Evolutionary conservation across 2,329 filamentous ascomycete genomes (phyloP).

Genomic region (Ascochyta lentis): DNA sequence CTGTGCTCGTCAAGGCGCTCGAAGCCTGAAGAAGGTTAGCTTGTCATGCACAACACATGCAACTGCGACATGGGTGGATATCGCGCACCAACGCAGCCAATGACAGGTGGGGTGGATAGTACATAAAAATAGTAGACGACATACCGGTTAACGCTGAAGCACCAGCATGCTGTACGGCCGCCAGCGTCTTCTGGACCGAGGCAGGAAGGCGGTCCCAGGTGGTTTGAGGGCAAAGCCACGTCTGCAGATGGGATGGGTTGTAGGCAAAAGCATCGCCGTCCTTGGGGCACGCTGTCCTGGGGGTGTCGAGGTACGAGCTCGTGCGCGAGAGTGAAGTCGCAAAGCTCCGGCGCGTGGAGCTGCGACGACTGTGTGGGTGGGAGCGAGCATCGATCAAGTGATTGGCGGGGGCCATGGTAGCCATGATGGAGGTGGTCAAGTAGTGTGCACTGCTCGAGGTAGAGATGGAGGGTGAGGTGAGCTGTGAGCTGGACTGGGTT

Average conservation of each 20-base stretch:
- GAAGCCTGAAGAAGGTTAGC: slow-evolving; percentile 34
- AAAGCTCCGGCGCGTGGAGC: slow-evolving; percentile 38
- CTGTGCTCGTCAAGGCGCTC: slow-evolving; percentile 41
- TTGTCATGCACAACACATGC: slow-evolving; percentile 9
- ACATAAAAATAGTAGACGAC: slow-evolving; percentile 26
- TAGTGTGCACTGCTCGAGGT: slow-evolving; percentile 1
- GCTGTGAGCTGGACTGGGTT: not conserved
- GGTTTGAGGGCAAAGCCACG: slow-evolving; percentile 49
- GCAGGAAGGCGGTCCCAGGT: slow-evolving; percentile 48
- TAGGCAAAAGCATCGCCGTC: slow-evolving; percentile 50
- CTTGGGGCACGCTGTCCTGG: slow-evolving; percentile 41
- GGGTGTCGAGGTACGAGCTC: slow-evolving; percentile 33
- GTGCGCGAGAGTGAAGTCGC: slow-evolving; percentile 29
- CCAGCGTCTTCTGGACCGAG: slow-evolving; percentile 41
- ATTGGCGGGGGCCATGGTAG: slow-evolving; percentile 31
- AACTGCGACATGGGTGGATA: slow-evolving; percentile 11
- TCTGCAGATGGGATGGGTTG: slow-evolving; percentile 44
- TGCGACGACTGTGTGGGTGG: slow-evolving; percentile 30
- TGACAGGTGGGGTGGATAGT: slow-evolving; percentile 9
- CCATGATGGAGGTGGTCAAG: slow-evolving; percentile 11
- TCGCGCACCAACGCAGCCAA: slow-evolving; percentile 15
- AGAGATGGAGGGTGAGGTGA: slow-evolving; percentile 10
- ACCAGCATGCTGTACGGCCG: slow-evolving; percentile 52
- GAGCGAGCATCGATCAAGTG: slow-evolving; percentile 30
- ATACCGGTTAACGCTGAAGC: slow-evolving; percentile 54